A percentile compares a stretch with the other conserved stretches of the same genome.
These are phyloP conservation scores for Solanum chiquidenum DNA, from an alignment of 257 asterid genomes.

Conservation along the genomic window DNA sequence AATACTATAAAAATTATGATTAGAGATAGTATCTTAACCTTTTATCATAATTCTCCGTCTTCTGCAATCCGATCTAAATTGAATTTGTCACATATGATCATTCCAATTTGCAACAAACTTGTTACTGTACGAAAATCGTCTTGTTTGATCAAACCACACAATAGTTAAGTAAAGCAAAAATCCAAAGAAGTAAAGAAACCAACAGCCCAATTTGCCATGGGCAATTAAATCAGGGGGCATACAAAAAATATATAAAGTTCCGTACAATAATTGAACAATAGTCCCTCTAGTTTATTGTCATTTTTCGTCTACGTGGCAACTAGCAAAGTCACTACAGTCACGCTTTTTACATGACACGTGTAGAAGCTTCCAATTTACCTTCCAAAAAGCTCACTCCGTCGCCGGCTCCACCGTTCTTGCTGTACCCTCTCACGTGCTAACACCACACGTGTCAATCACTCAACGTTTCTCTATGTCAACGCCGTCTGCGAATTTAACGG, in stretches of 20 bases:
- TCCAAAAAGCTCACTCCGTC: background rate
- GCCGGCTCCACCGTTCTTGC: constrained; percentile 16
- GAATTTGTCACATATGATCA: background rate
- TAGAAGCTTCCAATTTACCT: background rate
- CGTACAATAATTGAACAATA: background rate
- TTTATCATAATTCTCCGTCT: too few species aligned
- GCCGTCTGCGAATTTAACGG: background rate
- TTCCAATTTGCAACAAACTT: background rate
- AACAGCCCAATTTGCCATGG: background rate
- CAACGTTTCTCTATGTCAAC: too few species aligned
- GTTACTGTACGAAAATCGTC: background rate
- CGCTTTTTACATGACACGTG: constrained; percentile 20
- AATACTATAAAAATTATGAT: too few species aligned
- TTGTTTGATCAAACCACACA: background rate
- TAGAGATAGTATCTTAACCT: too few species aligned
- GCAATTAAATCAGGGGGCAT: background rate
- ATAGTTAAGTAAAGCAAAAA: background rate
- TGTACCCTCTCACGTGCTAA: constrained; percentile 31
- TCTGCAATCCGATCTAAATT: background rate
- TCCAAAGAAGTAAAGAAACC: background rate
- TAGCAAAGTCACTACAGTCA: background rate
- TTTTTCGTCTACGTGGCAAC: background rate
- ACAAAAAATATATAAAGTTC: background rate
- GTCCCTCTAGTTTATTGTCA: background rate
- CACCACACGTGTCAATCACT: constrained; percentile 16